Evolutionary conservation across 495 filamentous ascomycete genomes (phyloP).

Genomic region (Hapsidospora chrysogenum): DNA sequence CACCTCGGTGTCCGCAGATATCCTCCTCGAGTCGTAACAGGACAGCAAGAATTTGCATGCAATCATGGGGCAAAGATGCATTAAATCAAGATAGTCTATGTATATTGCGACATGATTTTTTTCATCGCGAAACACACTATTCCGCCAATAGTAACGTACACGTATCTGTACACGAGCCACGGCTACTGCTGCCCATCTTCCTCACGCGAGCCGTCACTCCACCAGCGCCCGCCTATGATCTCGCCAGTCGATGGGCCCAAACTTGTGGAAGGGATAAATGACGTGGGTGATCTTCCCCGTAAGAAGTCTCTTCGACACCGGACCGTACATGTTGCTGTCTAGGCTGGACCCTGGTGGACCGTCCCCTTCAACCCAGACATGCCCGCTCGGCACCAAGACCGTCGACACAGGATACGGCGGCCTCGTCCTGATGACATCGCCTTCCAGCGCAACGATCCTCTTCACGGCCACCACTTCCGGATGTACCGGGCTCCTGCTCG

Average conservation of each 20-base stretch:
- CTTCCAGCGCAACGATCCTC: constrained; percentile 50
- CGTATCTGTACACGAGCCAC: constrained; percentile 1
- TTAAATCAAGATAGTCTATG: no score
- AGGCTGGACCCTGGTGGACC: constrained; percentile 35
- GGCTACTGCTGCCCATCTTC: constrained; percentile 3
- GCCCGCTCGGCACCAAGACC: constrained; percentile 47
- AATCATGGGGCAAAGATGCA: no score
- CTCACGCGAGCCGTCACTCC: no score
- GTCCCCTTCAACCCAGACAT: constrained; percentile 72
- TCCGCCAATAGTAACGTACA: no score
- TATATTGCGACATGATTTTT: no score
- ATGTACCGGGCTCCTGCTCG: constrained; percentile 42
- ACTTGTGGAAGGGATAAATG: constrained; percentile 38
- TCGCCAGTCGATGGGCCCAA: constrained; percentile 33
- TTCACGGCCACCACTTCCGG: constrained; percentile 47
- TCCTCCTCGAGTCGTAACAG: no score
- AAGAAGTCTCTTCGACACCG: constrained; percentile 42
- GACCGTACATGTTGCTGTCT: constrained; percentile 66
- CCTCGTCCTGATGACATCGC: constrained; percentile 46
- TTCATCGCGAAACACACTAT: no score
- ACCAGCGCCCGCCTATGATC: constrained; percentile 12
- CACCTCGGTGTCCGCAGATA: no score
- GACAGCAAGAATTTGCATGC: no score
- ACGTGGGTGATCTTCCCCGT: constrained; percentile 46
- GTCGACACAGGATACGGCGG: constrained; percentile 39